phyloP scores from a whole-genome alignment of 2,329 filamentous ascomycete species.

The Sporothrix mexicana region DNA sequence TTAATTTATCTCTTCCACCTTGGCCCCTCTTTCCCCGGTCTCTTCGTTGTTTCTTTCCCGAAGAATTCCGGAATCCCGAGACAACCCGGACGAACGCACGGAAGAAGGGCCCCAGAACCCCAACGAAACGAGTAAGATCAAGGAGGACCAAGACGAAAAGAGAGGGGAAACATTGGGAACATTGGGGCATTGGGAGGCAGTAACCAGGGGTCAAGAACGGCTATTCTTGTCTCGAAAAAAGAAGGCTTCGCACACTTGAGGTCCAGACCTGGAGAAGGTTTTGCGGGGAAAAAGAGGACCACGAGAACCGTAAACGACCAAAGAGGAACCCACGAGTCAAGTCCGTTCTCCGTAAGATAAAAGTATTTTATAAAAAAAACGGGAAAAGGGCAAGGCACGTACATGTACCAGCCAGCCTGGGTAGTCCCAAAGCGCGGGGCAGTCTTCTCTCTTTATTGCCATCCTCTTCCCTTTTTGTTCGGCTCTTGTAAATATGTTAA shows the following conservation, averaged over 20 bases:
- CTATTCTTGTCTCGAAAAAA: not conserved
- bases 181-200: not conserved
- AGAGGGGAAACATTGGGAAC: not conserved
- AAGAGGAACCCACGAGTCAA: not conserved
- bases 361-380: not conserved
- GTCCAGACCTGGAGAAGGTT: slow-evolving; percentile 20
- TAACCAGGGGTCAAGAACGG: not conserved
- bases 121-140: no score
- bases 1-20: not conserved
- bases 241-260: not conserved
- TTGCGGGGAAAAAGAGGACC: slow-evolving; percentile 19
- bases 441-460: not conserved
- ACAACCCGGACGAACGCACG: slow-evolving; percentile 29
- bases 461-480: not conserved
- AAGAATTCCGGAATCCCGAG: slow-evolving; percentile 29
- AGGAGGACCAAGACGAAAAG: no score
- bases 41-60: slow-evolving; percentile 17
- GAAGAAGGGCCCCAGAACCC: not conserved
- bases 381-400: not conserved
- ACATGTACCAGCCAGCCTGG: not conserved
- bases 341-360: not conserved
- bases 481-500: not conserved
- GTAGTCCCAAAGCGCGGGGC: not conserved
- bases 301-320: not conserved
- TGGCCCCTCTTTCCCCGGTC: slow-evolving; percentile 17